These are phyloP conservation scores for Scenedesmus sp. DNA, from an alignment of 163 green algal genomes.

Conservation along the genomic window DNA sequence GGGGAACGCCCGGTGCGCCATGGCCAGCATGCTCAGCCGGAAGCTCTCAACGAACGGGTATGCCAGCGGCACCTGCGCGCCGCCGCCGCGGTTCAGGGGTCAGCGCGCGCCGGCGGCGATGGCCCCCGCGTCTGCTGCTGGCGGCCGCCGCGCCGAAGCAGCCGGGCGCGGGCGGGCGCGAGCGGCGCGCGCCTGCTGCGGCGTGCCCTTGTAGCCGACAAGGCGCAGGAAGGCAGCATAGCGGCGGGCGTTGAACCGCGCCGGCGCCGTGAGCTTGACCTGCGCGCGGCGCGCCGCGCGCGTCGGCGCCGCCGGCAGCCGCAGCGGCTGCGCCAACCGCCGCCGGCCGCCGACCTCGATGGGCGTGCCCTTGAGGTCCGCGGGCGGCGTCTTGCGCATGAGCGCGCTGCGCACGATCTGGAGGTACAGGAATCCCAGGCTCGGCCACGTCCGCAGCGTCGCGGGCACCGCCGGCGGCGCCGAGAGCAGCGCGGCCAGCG, in stretches of 20 bases:
- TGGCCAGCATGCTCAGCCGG: conserved; percentile 46
- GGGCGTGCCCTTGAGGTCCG: conserved; percentile 6
- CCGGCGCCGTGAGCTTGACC: conserved; percentile 23
- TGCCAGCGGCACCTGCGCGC: conserved; percentile 11
- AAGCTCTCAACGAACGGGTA: conserved; percentile 47
- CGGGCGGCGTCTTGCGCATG: neutral
- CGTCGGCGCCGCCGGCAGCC: neutral
- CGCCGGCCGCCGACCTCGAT: conserved; percentile 20
- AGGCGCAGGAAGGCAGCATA: conserved; percentile 36
- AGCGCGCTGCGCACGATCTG: conserved; percentile 27
- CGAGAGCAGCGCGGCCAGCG: no score
- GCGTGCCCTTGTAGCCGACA: conserved; percentile 24
- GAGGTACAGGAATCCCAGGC: conserved; percentile 31
- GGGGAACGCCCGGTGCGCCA: conserved; percentile 46
- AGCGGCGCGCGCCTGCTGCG: conserved; percentile 11
- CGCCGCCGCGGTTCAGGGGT: no score
- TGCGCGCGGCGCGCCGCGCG: neutral
- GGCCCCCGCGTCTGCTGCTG: neutral
- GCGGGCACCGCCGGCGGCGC: conserved; percentile 17
- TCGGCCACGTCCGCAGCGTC: conserved; percentile 16
- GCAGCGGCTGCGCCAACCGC: neutral
- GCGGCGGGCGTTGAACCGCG: neutral
- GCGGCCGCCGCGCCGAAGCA: no score
- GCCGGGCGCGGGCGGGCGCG: neutral
- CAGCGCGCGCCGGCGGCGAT: neutral